These are phyloP conservation scores for Serendipita sp. DNA, from an alignment of 768 basidiomycete genomes.

Conservation along the genomic window DNA sequence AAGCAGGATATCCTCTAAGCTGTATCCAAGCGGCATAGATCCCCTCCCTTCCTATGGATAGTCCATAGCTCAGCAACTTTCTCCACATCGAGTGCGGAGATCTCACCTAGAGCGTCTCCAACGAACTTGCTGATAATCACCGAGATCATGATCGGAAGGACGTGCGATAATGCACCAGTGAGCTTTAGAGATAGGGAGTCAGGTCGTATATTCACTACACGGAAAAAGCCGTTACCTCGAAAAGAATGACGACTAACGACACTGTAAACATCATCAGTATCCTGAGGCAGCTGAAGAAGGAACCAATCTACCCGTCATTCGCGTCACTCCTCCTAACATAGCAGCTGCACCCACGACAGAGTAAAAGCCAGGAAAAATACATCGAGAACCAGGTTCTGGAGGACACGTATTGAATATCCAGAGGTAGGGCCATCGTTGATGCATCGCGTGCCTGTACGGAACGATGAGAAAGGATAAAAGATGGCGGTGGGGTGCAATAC, in stretches of 20 bases:
- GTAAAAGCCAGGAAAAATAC: conserved; percentile 63
- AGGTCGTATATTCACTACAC: background rate
- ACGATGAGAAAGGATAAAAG: background rate
- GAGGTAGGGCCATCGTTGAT: conserved; percentile 47
- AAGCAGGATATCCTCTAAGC: conserved; percentile 54
- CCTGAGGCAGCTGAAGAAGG: background rate
- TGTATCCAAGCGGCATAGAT: conserved; percentile 63
- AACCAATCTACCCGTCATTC: conserved; percentile 48
- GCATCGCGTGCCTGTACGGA: conserved; percentile 40
- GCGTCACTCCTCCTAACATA: conserved; percentile 60
- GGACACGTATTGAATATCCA: conserved; percentile 62
- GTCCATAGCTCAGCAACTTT: conserved; percentile 7
- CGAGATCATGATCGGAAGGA: conserved; percentile 68
- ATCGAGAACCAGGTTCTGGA: conserved; percentile 49
- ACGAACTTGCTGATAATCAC: conserved; percentile 69
- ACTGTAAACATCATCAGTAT: conserved; percentile 25
- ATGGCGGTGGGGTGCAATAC: conserved; percentile 23
- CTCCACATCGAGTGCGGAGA: conserved; percentile 9
- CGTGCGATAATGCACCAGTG: conserved; percentile 66
- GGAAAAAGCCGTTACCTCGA: conserved; percentile 33
- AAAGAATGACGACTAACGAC: conserved; percentile 60
- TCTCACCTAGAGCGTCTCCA: conserved; percentile 45
- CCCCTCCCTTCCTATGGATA: conserved; percentile 35
- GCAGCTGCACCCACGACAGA: conserved; percentile 63
- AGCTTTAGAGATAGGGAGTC: conserved; percentile 26